phyloP scores from a whole-genome alignment of 176 grass and related monocot species.

The Chloris gayana region DNA sequence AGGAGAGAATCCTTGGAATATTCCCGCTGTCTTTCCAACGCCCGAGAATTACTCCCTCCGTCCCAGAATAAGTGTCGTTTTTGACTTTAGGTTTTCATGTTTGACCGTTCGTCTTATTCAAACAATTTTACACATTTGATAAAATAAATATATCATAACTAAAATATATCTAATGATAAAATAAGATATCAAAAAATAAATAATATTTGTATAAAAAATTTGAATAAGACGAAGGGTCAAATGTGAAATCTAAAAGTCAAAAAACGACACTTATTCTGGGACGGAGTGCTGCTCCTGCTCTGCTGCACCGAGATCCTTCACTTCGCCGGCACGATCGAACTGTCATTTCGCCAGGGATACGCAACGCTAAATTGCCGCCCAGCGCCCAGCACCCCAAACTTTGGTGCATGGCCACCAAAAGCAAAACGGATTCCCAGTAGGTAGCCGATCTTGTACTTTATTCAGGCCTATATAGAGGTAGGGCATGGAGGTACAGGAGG shows the following conservation, averaged over 20 bases:
- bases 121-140: too few relatives aligned
- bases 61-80: too few relatives aligned
- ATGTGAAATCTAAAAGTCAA: too few relatives aligned
- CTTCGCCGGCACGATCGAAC: slow-evolving; percentile 1
- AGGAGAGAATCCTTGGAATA: slow-evolving; percentile 34
- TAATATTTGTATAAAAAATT: too few relatives aligned
- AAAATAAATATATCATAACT: too few relatives aligned
- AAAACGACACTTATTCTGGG: too few relatives aligned
- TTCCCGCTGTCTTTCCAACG: slow-evolving; percentile 35
- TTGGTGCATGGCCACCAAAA: slow-evolving; percentile 39
- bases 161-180: too few relatives aligned
- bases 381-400: slow-evolving; percentile 31
- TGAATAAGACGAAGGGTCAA: too few relatives aligned
- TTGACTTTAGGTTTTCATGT: too few relatives aligned
- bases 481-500: slow-evolving; percentile 26
- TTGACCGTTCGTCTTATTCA: too few relatives aligned
- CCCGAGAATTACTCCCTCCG: slow-evolving; percentile 31
- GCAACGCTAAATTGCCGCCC: slow-evolving; percentile 17
- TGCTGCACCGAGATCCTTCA: slow-evolving; percentile 1
- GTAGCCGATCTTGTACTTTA: slow-evolving; percentile 44
- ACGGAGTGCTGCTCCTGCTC: background rate
- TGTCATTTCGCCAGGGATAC: slow-evolving; percentile 39
- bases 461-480: slow-evolving; percentile 14
- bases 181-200: too few relatives aligned
- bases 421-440: slow-evolving; percentile 34